Percentiles rank a stretch among this genome's conserved stretches.
Conservation (phyloP, 1,284 basidiomycete species). For the Ustilago crameri region DNA sequence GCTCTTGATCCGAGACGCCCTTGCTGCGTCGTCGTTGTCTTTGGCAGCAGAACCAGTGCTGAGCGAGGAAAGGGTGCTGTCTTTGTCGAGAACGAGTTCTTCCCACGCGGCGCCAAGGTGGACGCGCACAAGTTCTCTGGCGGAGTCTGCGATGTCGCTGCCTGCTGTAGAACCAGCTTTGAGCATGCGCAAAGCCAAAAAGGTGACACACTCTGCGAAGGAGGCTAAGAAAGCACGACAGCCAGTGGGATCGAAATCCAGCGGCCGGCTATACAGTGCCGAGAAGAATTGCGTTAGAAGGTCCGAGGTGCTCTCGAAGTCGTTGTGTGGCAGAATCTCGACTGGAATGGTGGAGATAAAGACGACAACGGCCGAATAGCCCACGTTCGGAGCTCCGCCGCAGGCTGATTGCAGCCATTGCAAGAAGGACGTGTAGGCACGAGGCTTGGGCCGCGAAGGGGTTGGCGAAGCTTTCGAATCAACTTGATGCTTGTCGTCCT, state of each 20-base stretch:
- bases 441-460: conserved; percentile 18
- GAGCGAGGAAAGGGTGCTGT: conserved; percentile 29
- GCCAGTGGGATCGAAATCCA: conserved; percentile 68
- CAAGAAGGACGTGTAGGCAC: conserved; percentile 71
- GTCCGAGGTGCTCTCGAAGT: conserved; percentile 68
- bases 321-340: conserved; percentile 67
- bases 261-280: conserved; percentile 76
- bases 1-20: conserved; percentile 70
- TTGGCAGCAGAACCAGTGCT: conserved; percentile 67
- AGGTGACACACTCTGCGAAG: conserved; percentile 77
- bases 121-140: conserved; percentile 24
- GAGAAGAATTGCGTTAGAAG: conserved; percentile 82
- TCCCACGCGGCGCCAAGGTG: conserved; percentile 43
- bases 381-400: conserved; percentile 77
- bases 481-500: conserved; percentile 2
- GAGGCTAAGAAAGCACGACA: conserved; percentile 75
- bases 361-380: conserved; percentile 81
- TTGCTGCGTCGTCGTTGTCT: conserved; percentile 23
- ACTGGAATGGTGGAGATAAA: conserved; percentile 81
- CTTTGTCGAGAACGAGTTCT: conserved; percentile 38
- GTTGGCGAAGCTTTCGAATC: not conserved
- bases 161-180: conserved; percentile 7
- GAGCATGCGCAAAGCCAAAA: conserved; percentile 68
- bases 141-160: conserved; percentile 10
- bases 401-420: conserved; percentile 80